phyloP scores from a whole-genome alignment of 352 stramenopile species.

The Thraustochytrium striatum region DNA sequence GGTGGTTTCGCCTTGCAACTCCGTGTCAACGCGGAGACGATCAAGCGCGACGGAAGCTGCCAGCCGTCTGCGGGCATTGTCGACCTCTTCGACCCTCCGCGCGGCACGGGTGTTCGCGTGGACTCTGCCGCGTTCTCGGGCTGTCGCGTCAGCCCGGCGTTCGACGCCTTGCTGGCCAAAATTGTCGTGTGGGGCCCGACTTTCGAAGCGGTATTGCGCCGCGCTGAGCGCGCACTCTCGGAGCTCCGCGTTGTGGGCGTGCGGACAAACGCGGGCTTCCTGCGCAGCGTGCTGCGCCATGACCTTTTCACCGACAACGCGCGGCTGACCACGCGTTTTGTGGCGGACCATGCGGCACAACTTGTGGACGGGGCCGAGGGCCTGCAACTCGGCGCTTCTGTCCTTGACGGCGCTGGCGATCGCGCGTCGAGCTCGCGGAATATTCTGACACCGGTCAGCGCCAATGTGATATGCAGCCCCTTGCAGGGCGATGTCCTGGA shows the following conservation, averaged over 20 bases:
- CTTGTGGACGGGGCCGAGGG: conserved; percentile 18
- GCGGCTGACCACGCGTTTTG: conserved; percentile 9
- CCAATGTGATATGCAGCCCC: conserved; percentile 17
- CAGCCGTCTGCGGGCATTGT: conserved; percentile 1
- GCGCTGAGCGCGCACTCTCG: neutral
- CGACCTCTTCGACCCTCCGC: neutral
- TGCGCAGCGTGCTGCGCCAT: conserved; percentile 40
- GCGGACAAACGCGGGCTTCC: conserved; percentile 43
- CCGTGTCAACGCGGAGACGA: conserved; percentile 28
- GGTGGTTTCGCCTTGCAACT: conserved; percentile 10
- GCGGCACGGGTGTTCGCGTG: conserved; percentile 15
- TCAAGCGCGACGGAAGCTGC: neutral
- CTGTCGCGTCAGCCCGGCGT: neutral
- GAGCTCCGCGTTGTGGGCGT: conserved; percentile 15
- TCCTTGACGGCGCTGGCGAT: too few species aligned
- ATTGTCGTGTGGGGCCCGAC: conserved; percentile 7
- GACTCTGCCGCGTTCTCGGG: conserved; percentile 31
- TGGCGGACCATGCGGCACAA: neutral
- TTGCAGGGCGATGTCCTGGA: conserved; percentile 37
- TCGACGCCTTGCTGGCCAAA: conserved; percentile 45
- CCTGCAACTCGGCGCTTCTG: too few species aligned
- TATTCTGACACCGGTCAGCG: neutral
- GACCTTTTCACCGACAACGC: conserved; percentile 18
- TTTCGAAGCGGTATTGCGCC: neutral
- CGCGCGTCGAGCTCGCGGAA: neutral